Conservation (phyloP, 2,329 filamentous ascomycete genomes). For the Biscogniauxia marginata region DNA sequence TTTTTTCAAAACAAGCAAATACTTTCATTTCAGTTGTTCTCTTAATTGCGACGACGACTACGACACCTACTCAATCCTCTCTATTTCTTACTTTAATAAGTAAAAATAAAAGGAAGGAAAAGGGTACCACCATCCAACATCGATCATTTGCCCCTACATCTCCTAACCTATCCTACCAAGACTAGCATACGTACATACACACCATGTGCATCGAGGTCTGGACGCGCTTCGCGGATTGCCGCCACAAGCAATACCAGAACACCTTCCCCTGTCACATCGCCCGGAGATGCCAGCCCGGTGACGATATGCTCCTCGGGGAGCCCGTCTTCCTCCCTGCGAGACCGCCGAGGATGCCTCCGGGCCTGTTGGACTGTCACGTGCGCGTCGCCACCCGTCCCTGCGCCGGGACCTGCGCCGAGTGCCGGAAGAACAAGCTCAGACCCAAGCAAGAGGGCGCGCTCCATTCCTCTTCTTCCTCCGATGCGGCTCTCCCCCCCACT, state of each 20-base stretch:
- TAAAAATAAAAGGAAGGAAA: background rate
- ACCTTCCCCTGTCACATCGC: slow-evolving; percentile 32
- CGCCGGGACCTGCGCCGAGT: background rate
- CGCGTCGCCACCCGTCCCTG: slow-evolving; percentile 21
- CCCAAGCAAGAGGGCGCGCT: too few relatives aligned
- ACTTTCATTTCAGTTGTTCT: background rate
- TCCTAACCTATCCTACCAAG: background rate
- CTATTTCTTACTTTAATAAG: background rate
- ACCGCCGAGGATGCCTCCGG: slow-evolving; percentile 17
- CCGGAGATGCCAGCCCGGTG: slow-evolving; percentile 16
- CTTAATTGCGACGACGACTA: background rate
- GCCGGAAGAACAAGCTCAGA: background rate
- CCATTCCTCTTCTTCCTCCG: background rate
- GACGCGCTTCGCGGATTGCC: slow-evolving; percentile 28
- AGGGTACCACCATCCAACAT: background rate
- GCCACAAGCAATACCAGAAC: slow-evolving; percentile 36
- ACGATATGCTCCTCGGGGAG: slow-evolving; percentile 22
- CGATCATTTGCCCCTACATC: background rate
- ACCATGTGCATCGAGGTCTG: slow-evolving; percentile 36
- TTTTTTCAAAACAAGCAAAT: background rate
- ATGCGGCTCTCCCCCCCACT: too few relatives aligned
- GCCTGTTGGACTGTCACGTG: slow-evolving; percentile 18
- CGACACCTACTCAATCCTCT: background rate
- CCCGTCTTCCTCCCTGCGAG: slow-evolving; percentile 22
- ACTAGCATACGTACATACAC: background rate